These are phyloP conservation scores for Candida verbasci DNA, from an alignment of 805 yeast species.

Conservation along the genomic window DNA sequence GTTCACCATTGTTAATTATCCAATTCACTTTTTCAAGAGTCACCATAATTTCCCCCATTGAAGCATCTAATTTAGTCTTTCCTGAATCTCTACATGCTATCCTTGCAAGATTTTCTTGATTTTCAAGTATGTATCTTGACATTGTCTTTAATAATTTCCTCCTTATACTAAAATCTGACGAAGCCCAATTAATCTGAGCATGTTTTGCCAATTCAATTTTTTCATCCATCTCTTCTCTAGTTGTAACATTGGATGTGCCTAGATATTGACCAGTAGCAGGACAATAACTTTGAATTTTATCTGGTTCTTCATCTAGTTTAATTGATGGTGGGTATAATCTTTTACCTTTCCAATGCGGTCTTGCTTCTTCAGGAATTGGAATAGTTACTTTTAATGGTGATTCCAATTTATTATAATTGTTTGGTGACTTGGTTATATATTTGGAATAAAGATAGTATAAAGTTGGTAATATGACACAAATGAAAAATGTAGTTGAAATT, in stretches of 20 bases:
- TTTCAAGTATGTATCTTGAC: constrained; percentile 63
- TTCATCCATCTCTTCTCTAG: constrained; percentile 66
- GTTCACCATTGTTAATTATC: constrained; percentile 81
- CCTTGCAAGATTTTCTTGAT: constrained; percentile 84
- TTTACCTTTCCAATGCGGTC: constrained; percentile 90
- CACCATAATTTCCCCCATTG: constrained; percentile 94
- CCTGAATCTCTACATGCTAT: constrained; percentile 97
- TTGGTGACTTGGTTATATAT: constrained; percentile 35
- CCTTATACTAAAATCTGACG: constrained; percentile 60
- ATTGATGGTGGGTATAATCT: constrained; percentile 61
- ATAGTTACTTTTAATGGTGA: constrained; percentile 46
- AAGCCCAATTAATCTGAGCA: constrained; percentile 52
- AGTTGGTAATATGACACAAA: constrained; percentile 33
- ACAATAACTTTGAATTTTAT: constrained; percentile 76
- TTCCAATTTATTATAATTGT: constrained; percentile 39
- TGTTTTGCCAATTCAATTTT: constrained; percentile 48
- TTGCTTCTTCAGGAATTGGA: constrained; percentile 69
- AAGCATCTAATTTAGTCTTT: constrained; percentile 91
- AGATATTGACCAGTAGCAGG: constrained; percentile 94
- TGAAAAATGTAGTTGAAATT: constrained; percentile 40
- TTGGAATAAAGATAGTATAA: constrained; percentile 30
- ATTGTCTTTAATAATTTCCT: constrained; percentile 69
- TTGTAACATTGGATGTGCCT: constrained; percentile 64
- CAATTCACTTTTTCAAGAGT: constrained; percentile 90
- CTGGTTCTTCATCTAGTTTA: constrained; percentile 57